A percentile compares a stretch with the other conserved stretches of the same genome.
Evolutionary conservation across 108 stramenopile genomes (phyloP).

Genomic region (Pseudonitzschia multistriata): DNA sequence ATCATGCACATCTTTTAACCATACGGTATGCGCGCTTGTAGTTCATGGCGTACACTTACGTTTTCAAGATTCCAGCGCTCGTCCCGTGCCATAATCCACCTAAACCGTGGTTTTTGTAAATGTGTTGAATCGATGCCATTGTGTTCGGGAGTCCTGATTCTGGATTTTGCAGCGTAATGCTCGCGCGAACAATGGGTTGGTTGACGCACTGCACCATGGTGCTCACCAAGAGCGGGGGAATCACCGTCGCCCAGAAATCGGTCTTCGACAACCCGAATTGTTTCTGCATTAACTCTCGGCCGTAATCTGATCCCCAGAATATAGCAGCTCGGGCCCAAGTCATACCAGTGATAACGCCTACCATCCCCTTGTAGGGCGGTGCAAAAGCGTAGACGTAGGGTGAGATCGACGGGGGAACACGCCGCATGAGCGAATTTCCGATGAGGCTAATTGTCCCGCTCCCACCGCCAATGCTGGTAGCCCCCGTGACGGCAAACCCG

Average conservation of each 20-base stretch:
- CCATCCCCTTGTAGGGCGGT: conserved; percentile 89
- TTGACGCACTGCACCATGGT: conserved; percentile 88
- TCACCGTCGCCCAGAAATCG: conserved; percentile 39
- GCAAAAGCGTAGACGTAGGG: conserved; percentile 81
- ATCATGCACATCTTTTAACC: too few relatives aligned
- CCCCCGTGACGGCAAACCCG: conserved; percentile 63
- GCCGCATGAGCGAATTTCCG: conserved; percentile 5
- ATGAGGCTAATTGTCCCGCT: conserved; percentile 3
- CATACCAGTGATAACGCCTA: conserved; percentile 85
- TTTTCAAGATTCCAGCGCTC: conserved; percentile 93
- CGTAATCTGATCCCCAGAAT: conserved; percentile 88
- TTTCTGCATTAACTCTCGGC: conserved; percentile 45
- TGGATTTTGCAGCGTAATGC: conserved; percentile 85
- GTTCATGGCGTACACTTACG: conserved; percentile 15
- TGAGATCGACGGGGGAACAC: conserved; percentile 24
- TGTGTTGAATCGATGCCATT: conserved; percentile 57
- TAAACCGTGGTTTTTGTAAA: conserved; percentile 75
- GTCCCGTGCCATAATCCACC: conserved; percentile 90
- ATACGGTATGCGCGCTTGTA: too few relatives aligned
- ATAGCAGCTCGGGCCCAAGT: conserved; percentile 95
- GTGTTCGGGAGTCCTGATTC: conserved; percentile 59
- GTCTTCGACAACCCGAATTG: conserved; percentile 20
- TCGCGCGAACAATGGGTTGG: conserved; percentile 88
- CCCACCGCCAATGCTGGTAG: conserved; percentile 30
- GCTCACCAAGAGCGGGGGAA: conserved; percentile 80